These are phyloP conservation scores for Aspergillus neoniger DNA, from an alignment of 2,329 filamentous ascomycete species.

Conservation along the genomic window DNA sequence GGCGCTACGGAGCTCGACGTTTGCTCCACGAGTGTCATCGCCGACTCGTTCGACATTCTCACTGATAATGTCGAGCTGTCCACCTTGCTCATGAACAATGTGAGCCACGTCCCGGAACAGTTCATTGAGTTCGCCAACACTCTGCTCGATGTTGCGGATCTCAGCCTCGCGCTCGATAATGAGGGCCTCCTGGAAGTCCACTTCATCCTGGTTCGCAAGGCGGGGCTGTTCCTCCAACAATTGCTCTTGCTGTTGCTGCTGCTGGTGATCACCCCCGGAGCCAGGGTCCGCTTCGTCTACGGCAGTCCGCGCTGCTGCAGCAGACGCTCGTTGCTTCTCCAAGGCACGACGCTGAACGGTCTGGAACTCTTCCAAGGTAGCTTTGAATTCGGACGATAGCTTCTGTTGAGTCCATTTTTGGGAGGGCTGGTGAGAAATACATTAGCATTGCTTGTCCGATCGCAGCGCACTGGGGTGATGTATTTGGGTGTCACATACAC, in stretches of 20 bases:
- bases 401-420: constrained; percentile 98
- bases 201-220: constrained; percentile 86
- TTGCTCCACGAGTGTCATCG: constrained; percentile 79
- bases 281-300: constrained; percentile 58
- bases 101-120: constrained; percentile 97
- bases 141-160: constrained; percentile 96
- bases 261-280: constrained; percentile 40
- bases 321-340: constrained; percentile 87
- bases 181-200: constrained; percentile 94
- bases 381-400: constrained; percentile 88
- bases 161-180: constrained; percentile 96
- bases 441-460: constrained; percentile 15
- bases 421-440: constrained; percentile 63
- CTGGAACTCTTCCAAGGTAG: constrained; percentile 88
- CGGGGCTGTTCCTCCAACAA: constrained; percentile 76
- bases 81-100: constrained; percentile 92
- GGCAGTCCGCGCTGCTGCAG: constrained; percentile 78
- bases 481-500: constrained; percentile 54
- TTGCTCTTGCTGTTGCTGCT: constrained; percentile 66
- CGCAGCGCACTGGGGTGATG: background rate
- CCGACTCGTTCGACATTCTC: constrained; percentile 84
- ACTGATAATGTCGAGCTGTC: constrained; percentile 80
- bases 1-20: constrained; percentile 80
- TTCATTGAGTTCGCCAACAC: constrained; percentile 92
- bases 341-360: constrained; percentile 83